A percentile compares a stretch with the other conserved stretches of the same genome.
phyloP scores from a whole-genome alignment of 2,329 filamentous ascomycete species.

The Monosporascus sp. region DNA sequence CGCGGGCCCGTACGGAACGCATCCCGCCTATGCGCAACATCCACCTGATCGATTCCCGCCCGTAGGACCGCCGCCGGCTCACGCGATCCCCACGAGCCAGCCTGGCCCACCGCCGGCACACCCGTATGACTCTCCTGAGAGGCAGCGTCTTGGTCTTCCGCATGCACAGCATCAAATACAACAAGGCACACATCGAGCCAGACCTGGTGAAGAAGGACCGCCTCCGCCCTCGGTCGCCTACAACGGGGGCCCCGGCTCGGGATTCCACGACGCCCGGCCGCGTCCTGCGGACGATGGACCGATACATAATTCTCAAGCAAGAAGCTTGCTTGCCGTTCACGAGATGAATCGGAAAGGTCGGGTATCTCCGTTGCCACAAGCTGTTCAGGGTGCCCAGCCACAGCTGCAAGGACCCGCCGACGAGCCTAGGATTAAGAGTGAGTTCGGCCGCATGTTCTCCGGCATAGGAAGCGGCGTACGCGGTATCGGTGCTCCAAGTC shows the following conservation, averaged over 20 bases:
- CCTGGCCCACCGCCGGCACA: constrained; percentile 22
- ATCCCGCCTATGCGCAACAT: constrained; percentile 31
- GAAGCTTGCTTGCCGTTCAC: constrained; percentile 72
- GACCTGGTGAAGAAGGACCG: constrained; percentile 42
- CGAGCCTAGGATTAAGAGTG: constrained; percentile 87
- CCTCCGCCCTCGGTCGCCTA: constrained; percentile 48
- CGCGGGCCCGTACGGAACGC: constrained; percentile 33
- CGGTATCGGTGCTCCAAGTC: constrained; percentile 46
- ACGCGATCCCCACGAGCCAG: constrained; percentile 23
- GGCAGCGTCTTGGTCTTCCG: constrained; percentile 36
- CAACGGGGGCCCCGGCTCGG: constrained; percentile 35
- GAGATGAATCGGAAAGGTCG: constrained; percentile 77
- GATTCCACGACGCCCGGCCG: constrained; percentile 37
- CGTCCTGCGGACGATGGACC: constrained; percentile 47
- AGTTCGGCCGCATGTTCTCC: constrained; percentile 91
- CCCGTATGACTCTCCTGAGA: constrained; percentile 47
- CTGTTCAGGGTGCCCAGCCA: constrained; percentile 85
- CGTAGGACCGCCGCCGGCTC: constrained; percentile 26
- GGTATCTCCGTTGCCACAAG: constrained; percentile 83
- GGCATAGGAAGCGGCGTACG: constrained; percentile 67
- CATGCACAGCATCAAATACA: constrained; percentile 30
- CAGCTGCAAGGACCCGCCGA: constrained; percentile 72
- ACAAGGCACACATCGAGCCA: constrained; percentile 30
- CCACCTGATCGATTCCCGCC: constrained; percentile 36
- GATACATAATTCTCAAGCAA: constrained; percentile 51